Evolutionary conservation across 2,329 filamentous ascomycete genomes (phyloP).

Genomic region (Chaetomium olivaceum): DNA sequence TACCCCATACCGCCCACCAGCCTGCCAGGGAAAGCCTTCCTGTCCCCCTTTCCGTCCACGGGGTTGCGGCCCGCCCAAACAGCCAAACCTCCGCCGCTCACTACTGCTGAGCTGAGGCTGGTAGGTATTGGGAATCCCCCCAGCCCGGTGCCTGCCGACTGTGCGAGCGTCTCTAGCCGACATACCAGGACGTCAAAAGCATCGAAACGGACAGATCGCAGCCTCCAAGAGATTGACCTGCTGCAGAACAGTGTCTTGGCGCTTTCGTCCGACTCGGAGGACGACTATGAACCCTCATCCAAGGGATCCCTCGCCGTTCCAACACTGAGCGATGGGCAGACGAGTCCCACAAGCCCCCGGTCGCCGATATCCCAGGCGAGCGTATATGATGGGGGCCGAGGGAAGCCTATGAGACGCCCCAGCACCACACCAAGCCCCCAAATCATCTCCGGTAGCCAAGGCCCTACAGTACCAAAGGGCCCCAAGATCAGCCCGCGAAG

Average conservation of each 20-base stretch:
- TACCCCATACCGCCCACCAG: slow-evolving; percentile 22
- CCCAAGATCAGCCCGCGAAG: slow-evolving; percentile 32
- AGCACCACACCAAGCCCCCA: slow-evolving; percentile 44
- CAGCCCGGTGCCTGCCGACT: slow-evolving; percentile 43
- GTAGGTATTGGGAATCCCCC: slow-evolving; percentile 36
- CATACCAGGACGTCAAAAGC: slow-evolving; percentile 57
- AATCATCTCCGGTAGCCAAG: slow-evolving; percentile 39
- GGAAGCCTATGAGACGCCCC: slow-evolving; percentile 42
- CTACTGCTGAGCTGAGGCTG: slow-evolving; percentile 34
- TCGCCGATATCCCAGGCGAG: slow-evolving; percentile 28
- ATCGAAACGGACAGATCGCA: slow-evolving; percentile 51
- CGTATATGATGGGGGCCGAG: slow-evolving; percentile 22
- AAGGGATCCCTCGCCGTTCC: slow-evolving; percentile 40
- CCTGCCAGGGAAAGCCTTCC: slow-evolving; percentile 18
- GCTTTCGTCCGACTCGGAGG: slow-evolving; percentile 60
- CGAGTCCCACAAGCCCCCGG: slow-evolving; percentile 31
- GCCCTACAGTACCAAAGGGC: slow-evolving; percentile 17
- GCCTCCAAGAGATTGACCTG: slow-evolving; percentile 53
- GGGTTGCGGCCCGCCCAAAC: slow-evolving; percentile 10
- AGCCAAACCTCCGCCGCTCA: slow-evolving; percentile 24
- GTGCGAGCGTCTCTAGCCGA: slow-evolving; percentile 56
- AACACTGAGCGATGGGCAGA: slow-evolving; percentile 29
- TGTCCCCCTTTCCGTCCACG: slow-evolving; percentile 27
- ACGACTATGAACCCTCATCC: slow-evolving; percentile 41
- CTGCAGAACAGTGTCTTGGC: slow-evolving; percentile 58